A percentile compares a stretch with the other conserved stretches of the same genome.
These are phyloP conservation scores for Holtermanniella nyarrowii DNA, from an alignment of 768 basidiomycete genomes.

Conservation along the genomic window DNA sequence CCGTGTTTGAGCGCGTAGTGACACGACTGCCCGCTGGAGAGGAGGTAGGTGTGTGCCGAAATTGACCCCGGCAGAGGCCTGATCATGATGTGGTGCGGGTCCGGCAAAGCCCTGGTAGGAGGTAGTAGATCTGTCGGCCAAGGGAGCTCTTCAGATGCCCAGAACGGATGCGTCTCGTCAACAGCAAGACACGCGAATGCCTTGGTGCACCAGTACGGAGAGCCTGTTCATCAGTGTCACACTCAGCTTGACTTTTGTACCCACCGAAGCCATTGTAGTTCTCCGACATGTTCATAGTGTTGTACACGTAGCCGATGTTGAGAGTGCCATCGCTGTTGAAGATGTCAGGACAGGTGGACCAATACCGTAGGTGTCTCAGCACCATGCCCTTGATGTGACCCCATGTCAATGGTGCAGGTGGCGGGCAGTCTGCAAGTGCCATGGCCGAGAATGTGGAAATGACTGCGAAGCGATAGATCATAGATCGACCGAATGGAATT, in stretches of 20 bases:
- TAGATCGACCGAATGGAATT: conserved; percentile 63
- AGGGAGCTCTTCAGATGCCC: conserved; percentile 56
- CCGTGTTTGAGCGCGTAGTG: conserved; percentile 69
- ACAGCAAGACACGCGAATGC: conserved; percentile 60
- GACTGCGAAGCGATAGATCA: conserved; percentile 71
- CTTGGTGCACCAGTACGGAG: conserved; percentile 74
- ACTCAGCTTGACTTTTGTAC: conserved; percentile 1
- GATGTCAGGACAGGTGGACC: conserved; percentile 51
- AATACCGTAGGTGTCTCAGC: conserved; percentile 61
- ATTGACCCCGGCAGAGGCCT: conserved; percentile 44
- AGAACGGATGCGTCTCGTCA: conserved; percentile 61
- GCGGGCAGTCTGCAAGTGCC: conserved; percentile 60
- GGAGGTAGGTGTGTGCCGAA: conserved; percentile 54
- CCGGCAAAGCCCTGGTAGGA: conserved; percentile 49
- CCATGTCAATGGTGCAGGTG: conserved; percentile 58
- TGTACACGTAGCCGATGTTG: conserved; percentile 61
- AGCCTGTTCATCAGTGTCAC: conserved; percentile 48
- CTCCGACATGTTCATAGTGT: conserved; percentile 61
- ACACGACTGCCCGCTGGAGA: conserved; percentile 68
- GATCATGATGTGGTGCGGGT: conserved; percentile 60
- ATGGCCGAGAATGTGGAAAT: conserved; percentile 67
- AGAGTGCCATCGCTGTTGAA: conserved; percentile 55
- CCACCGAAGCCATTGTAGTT: conserved; percentile 54
- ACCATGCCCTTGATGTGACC: conserved; percentile 64
- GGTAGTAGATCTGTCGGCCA: conserved; percentile 50